Evolutionary conservation across 441 rosid species (phyloP).

Genomic region (Adansonia rubrostipa): DNA sequence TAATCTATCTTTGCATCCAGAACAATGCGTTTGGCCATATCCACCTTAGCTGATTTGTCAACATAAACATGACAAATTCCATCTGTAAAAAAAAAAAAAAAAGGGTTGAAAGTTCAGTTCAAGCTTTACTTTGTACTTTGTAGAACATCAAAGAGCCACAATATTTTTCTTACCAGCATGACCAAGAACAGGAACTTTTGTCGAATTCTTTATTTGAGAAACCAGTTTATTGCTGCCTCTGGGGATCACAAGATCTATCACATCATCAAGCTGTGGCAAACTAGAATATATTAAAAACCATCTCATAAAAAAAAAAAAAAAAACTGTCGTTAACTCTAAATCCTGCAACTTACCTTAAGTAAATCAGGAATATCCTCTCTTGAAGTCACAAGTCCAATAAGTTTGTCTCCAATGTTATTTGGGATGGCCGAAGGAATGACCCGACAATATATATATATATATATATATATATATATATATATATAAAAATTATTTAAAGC

Average conservation of each 20-base stretch:
- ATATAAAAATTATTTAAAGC: background rate
- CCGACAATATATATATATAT: conserved; percentile 17
- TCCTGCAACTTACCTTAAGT: conserved; percentile 38
- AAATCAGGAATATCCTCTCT: conserved; percentile 51
- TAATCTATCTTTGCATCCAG: conserved; percentile 79
- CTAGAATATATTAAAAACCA: conserved; percentile 19
- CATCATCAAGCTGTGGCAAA: conserved; percentile 71
- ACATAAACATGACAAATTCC: conserved; percentile 81
- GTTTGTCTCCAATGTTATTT: conserved; percentile 36
- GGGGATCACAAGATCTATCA: conserved; percentile 80
- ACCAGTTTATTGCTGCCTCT: conserved; percentile 83
- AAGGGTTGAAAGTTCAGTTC: conserved; percentile 23
- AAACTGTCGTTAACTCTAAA: background rate
- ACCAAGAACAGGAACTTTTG: conserved; percentile 84
- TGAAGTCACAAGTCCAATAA: conserved; percentile 47
- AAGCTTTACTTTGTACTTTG: background rate
- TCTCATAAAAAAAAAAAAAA: background rate
- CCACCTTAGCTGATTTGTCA: conserved; percentile 70
- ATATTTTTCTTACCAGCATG: conserved; percentile 66
- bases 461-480: background rate
- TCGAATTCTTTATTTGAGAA: conserved; percentile 67
- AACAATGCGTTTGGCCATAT: conserved; percentile 61
- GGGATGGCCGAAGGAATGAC: conserved; percentile 48
- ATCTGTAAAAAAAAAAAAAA: conserved; percentile 43
- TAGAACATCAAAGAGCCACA: background rate